Conservation (phyloP, 495 filamentous ascomycete species). For the Gamarada debralockiae region DNA sequence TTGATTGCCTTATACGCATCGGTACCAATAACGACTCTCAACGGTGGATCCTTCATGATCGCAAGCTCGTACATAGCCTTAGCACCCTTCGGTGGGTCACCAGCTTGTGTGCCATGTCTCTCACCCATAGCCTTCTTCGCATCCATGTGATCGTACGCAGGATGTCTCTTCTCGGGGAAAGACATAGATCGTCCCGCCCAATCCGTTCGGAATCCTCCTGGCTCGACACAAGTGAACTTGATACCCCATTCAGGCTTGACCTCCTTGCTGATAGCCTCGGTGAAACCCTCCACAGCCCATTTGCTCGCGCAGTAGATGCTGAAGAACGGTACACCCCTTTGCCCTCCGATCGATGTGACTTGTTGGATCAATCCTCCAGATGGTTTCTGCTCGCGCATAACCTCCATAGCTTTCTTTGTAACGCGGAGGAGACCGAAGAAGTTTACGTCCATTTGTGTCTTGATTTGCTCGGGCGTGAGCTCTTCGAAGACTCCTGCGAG, state of each 20-base stretch:
- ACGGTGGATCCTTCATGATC: conserved; percentile 39
- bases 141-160: conserved; percentile 42
- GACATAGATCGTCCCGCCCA: conserved; percentile 31
- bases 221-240: conserved; percentile 33
- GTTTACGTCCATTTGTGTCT: conserved; percentile 45
- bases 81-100: conserved; percentile 40
- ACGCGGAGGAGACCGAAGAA: conserved; percentile 48
- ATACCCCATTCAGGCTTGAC: conserved; percentile 46
- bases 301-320: conserved; percentile 54
- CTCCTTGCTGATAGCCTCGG: conserved; percentile 48
- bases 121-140: conserved; percentile 31
- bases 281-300: conserved; percentile 54
- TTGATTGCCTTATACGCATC: conserved; percentile 39
- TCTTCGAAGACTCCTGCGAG: conserved; percentile 43
- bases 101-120: conserved; percentile 36
- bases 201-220: conserved; percentile 34
- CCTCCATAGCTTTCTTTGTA: conserved; percentile 38
- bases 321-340: conserved; percentile 37
- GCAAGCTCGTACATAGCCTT: conserved; percentile 45
- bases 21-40: conserved; percentile 38
- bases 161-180: conserved; percentile 31
- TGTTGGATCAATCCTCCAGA: conserved; percentile 50
- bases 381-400: conserved; percentile 40
- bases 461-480: conserved; percentile 33
- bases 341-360: conserved; percentile 50